Base-by-base conservation (phyloP, 2,329 filamentous ascomycete genomes). In the Aspergillus pseudotamarii region DNA sequence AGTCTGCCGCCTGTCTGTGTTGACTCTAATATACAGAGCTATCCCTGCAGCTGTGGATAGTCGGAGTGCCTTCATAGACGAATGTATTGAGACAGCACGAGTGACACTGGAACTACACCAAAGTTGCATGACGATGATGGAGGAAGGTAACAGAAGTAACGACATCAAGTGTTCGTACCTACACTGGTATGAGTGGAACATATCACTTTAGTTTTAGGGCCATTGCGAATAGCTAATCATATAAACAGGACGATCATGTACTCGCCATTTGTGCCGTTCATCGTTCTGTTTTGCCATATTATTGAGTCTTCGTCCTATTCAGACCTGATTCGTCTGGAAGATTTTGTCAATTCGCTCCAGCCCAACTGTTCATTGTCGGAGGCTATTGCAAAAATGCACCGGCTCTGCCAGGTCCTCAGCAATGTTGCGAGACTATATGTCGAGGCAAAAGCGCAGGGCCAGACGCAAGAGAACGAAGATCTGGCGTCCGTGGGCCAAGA, bases 401-500 rank as follows among this genome's bases (percentile, higher is more conserved):
- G 83, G n/a, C 81, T 91, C 32, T 89, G 86, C 67, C 82, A 84
- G 41, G 82, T 90, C 30, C 86, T 91, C 72, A 82, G 83, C 64
- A 85, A 85, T 60, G 86, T 90, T 6, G 87, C 88, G 8, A 80
- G 80, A 51, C 76, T 89, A 4, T 91, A 90, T 66, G 80, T 89
- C 6, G 85, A 89, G 69, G 84, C 87, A 30, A 89, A 88, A 66
- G 83, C 86, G 28, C 88, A 87, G 69, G 77, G 79, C 21, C 79
- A 77, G 66, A 82, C 85, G 56, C 77, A 79, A 57, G 76, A 81
- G 41, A 79, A 83, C 64, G 76, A 82, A 50, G 77, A 77, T 56
- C 80, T 85, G 71, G 77, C 76, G 3, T 81, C 82, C 6, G 84
- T 87, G 3, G 85, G 84, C 1, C 81, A 86, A 62, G 85, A 88